Conservation (phyloP, 2,329 filamentous ascomycete genomes). For the Cladosporium sp. region DNA sequence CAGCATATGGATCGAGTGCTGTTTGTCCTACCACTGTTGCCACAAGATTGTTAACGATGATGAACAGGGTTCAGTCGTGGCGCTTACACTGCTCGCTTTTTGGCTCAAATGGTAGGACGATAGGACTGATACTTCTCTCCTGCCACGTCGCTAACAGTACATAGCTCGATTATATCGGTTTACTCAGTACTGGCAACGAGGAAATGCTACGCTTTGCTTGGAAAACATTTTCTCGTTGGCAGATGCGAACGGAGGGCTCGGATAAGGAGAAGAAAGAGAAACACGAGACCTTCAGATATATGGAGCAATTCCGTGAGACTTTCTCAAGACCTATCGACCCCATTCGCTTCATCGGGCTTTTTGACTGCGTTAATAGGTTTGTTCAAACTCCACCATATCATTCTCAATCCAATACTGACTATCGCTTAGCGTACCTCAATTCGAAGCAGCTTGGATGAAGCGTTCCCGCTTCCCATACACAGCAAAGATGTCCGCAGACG, state of each 20-base stretch:
- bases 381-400: conserved; percentile 1
- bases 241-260: conserved; percentile 49
- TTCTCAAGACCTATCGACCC: conserved; percentile 71
- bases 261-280: conserved; percentile 45
- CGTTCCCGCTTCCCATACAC: conserved; percentile 71
- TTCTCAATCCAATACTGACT: background rate
- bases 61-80: conserved; percentile 29
- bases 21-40: no score
- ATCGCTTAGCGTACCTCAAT: conserved; percentile 49
- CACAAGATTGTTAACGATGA: background rate
- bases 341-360: conserved; percentile 73
- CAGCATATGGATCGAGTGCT: no score
- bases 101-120: conserved; percentile 54
- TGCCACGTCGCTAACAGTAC: conserved; percentile 41
- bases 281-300: conserved; percentile 65
- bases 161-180: conserved; percentile 70
- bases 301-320: conserved; percentile 76
- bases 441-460: conserved; percentile 73
- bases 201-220: conserved; percentile 81
- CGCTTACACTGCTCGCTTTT: conserved; percentile 33
- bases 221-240: conserved; percentile 75
- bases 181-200: conserved; percentile 77
- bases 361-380: conserved; percentile 78
- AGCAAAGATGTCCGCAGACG: conserved; percentile 50
- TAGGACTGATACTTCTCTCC: background rate